phyloP scores from a whole-genome alignment of 768 basidiomycete genomes.

The Amanita phalloides region DNA sequence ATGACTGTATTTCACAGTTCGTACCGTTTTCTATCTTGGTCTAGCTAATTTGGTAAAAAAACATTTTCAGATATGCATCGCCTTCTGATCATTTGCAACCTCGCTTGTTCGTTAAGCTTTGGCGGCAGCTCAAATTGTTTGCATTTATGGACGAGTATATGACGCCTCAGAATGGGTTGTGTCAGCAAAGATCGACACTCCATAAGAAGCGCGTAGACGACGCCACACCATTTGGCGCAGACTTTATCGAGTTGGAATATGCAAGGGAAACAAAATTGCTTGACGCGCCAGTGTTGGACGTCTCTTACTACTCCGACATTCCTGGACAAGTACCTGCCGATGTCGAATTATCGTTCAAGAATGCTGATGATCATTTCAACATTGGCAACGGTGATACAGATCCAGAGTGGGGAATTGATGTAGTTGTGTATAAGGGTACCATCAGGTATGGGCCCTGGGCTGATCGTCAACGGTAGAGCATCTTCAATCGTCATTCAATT shows the following conservation, averaged over 20 bases:
- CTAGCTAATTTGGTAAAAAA: background rate
- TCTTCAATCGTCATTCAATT: background rate
- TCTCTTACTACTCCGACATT: conserved; percentile 82
- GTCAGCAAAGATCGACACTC: conserved; percentile 12
- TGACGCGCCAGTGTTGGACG: conserved; percentile 64
- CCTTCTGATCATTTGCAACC: conserved; percentile 23
- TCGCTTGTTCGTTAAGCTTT: conserved; percentile 36
- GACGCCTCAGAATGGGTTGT: conserved; percentile 19
- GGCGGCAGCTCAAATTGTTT: conserved; percentile 42
- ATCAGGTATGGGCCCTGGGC: conserved; percentile 94
- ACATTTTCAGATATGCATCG: conserved; percentile 18
- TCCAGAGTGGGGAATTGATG: conserved; percentile 91
- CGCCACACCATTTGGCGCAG: conserved; percentile 41
- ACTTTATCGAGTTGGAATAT: conserved; percentile 63
- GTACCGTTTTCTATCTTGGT: background rate
- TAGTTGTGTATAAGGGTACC: conserved; percentile 66
- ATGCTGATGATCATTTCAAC: conserved; percentile 38
- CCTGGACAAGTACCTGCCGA: conserved; percentile 61
- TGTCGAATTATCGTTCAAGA: conserved; percentile 12
- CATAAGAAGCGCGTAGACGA: conserved; percentile 33
- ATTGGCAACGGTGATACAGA: conserved; percentile 80
- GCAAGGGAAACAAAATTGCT: conserved; percentile 79
- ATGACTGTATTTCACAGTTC: conserved; percentile 40
- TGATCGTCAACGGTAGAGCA: conserved; percentile 72
- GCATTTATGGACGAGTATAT: conserved; percentile 25